These are phyloP conservation scores for Cyberlindnera veronae DNA, from an alignment of 805 yeast species.

Conservation along the genomic window DNA sequence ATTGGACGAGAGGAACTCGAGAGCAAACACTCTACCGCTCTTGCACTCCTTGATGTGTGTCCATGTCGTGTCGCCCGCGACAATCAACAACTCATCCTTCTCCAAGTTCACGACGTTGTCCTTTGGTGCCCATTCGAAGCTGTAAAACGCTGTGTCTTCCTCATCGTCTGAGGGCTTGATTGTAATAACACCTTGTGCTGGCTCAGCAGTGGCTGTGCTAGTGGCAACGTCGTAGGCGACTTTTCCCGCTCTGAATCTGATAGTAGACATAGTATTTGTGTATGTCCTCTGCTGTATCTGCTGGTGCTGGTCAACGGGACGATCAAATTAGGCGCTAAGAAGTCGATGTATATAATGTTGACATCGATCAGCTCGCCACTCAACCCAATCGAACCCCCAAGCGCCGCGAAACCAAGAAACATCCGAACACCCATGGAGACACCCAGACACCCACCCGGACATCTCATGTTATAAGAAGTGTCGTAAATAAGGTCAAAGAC, in stretches of 20 bases:
- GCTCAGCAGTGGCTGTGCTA: conserved; percentile 64
- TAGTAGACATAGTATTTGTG: conserved; percentile 19
- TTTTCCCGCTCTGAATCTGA: conserved; percentile 73
- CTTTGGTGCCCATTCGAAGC: conserved; percentile 72
- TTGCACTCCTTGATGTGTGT: conserved; percentile 62
- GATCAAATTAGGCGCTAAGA: too few relatives aligned
- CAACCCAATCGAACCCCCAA: too few relatives aligned
- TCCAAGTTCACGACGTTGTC: conserved; percentile 43
- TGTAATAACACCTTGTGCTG: conserved; percentile 62
- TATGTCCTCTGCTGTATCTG: too few relatives aligned
- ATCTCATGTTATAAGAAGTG: too few relatives aligned
- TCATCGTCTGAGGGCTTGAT: conserved; percentile 60
- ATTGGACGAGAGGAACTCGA: conserved; percentile 61
- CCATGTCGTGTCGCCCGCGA: conserved; percentile 86
- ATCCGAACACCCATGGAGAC: too few relatives aligned
- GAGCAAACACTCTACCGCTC: conserved; percentile 73
- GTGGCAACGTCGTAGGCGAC: conserved; percentile 61
- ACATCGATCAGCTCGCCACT: too few relatives aligned
- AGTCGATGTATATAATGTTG: too few relatives aligned
- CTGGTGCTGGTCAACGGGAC: too few relatives aligned
- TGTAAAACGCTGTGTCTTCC: conserved; percentile 70
- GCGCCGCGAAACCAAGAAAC: too few relatives aligned
- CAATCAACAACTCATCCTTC: conserved; percentile 62
- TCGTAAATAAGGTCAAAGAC: too few relatives aligned
- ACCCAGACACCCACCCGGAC: too few relatives aligned